A percentile compares a stretch with the other conserved stretches of the same genome.
Conservation (phyloP, 345 rosid species). For the Populus nigra region DNA sequence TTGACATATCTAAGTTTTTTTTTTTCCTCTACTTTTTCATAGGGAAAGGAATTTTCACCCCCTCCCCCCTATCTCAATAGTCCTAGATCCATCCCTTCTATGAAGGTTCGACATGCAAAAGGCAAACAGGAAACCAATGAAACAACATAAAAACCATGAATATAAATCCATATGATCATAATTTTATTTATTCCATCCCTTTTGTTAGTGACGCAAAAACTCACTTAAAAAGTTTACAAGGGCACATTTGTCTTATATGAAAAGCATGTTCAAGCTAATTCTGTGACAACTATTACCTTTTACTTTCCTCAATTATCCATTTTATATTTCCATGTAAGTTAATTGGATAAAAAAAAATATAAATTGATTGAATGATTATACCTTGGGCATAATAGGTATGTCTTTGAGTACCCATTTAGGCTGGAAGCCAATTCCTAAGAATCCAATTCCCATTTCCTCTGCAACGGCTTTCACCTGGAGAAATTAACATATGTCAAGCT, state of each 20-base stretch:
- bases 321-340: background rate
- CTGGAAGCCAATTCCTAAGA: slow-evolving; percentile 97
- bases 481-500: slow-evolving; percentile 1
- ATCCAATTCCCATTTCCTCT: slow-evolving; percentile 98
- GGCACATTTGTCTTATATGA: background rate
- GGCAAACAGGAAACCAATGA: background rate
- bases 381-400: slow-evolving; percentile 99
- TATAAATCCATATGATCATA: background rate
- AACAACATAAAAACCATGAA: background rate
- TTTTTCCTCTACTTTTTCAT: no score
- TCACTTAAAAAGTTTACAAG: background rate
- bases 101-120: background rate
- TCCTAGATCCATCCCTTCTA: no score
- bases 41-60: no score
- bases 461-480: slow-evolving; percentile 95
- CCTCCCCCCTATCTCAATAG: no score
- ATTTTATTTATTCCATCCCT: background rate
- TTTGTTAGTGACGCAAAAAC: background rate
- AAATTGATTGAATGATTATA: slow-evolving; percentile 20
- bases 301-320: background rate
- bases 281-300: background rate
- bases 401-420: slow-evolving; percentile 85
- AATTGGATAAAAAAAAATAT: background rate
- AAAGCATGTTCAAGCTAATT: background rate
- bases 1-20: no score